Percentiles rank a stretch among this genome's conserved stretches.
phyloP scores from a whole-genome alignment of 768 basidiomycete genomes.

The Mycena galericulata region DNA sequence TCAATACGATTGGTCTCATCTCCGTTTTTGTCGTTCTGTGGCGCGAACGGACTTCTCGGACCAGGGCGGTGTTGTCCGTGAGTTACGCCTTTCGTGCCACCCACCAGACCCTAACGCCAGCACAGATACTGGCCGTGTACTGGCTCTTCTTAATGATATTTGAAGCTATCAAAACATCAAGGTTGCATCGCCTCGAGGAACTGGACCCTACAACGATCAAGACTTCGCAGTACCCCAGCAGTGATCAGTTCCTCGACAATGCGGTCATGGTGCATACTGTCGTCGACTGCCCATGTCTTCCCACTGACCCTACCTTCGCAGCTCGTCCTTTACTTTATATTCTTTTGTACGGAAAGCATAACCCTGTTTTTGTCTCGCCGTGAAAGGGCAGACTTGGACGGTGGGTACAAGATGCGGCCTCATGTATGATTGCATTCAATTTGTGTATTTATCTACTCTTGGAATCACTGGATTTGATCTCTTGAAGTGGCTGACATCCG shows the following conservation, averaged over 20 bases:
- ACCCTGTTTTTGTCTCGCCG: constrained; percentile 19
- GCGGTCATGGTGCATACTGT: constrained; percentile 41
- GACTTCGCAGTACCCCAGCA: constrained; percentile 38
- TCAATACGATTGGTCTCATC: constrained; percentile 37
- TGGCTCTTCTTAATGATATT: constrained; percentile 40
- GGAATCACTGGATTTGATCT: background rate
- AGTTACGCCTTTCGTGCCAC: constrained; percentile 21
- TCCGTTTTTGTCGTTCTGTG: constrained; percentile 35
- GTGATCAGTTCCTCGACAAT: constrained; percentile 43
- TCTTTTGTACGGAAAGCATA: constrained; percentile 24
- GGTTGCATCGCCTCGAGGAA: constrained; percentile 33
- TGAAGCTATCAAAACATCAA: constrained; percentile 34
- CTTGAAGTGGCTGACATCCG: constrained; percentile 17
- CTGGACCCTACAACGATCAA: constrained; percentile 38
- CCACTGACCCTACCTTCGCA: constrained; percentile 1
- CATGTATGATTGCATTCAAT: constrained; percentile 20
- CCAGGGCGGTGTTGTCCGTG: constrained; percentile 31
- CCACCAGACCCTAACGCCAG: background rate
- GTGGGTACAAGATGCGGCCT: constrained; percentile 15
- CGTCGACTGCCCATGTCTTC: background rate
- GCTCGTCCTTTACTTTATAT: constrained; percentile 32
- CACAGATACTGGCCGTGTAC: constrained; percentile 38
- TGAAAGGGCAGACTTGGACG: constrained; percentile 1
- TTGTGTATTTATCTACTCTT: constrained; percentile 1
- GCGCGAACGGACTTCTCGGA: constrained; percentile 31